phyloP scores from a whole-genome alignment of 2,329 filamentous ascomycete species.

The Botrytis fragariae region DNA sequence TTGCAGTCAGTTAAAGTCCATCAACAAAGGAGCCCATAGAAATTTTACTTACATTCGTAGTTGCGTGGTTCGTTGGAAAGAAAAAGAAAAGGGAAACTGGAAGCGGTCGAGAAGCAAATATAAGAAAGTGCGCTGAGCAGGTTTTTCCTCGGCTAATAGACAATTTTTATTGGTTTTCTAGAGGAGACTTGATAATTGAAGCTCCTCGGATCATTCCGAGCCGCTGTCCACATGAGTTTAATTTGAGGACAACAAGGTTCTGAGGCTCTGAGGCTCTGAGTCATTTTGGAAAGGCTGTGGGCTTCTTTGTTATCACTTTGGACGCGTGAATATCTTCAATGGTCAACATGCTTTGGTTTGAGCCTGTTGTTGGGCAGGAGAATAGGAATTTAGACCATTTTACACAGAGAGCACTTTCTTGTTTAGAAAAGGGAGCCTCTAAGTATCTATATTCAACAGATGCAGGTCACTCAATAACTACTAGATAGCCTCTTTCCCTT shows the following conservation, averaged over 20 bases:
- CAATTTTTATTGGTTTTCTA: neutral
- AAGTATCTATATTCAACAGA: neutral
- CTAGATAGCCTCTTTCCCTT: neutral
- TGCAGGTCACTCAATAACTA: neutral
- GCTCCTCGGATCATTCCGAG: neutral
- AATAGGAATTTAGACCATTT: too few relatives aligned
- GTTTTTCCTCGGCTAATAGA: neutral
- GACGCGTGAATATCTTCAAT: neutral
- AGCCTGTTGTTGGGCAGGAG: neutral
- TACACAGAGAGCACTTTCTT: neutral
- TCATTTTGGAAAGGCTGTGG: neutral
- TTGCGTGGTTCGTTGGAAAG: neutral
- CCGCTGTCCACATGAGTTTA: neutral
- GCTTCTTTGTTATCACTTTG: neutral
- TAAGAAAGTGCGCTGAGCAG: neutral
- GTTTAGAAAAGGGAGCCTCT: neutral
- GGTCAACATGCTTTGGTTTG: neutral
- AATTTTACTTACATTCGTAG: neutral
- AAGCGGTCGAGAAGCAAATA: neutral
- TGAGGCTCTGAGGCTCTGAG: neutral
- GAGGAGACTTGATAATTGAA: neutral
- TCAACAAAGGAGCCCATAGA: neutral
- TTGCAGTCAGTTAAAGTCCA: neutral
- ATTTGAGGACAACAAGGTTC: neutral
- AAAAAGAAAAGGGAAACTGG: neutral